phyloP scores from a whole-genome alignment of 768 basidiomycete genomes.

The Serendipita sp. region DNA sequence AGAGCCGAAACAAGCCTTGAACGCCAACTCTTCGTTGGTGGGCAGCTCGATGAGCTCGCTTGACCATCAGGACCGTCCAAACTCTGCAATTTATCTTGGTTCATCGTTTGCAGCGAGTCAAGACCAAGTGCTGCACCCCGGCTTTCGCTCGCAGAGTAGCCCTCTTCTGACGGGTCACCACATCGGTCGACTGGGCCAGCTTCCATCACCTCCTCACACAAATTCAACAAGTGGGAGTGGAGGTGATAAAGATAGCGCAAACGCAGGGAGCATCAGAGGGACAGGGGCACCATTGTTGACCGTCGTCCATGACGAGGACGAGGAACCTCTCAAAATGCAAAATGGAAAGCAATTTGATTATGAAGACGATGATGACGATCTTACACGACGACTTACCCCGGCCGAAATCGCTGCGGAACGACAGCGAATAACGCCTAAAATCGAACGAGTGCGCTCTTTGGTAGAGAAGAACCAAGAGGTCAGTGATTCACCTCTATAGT shows the following conservation, averaged over 20 bases:
- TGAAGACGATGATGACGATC: neutral
- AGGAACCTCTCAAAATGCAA: neutral
- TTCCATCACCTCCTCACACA: slow-evolving; percentile 4
- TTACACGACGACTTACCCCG: slow-evolving; percentile 1
- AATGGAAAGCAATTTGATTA: neutral
- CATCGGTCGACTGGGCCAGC: neutral
- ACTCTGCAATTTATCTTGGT: slow-evolving; percentile 6
- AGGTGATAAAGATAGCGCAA: neutral
- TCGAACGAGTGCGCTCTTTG: neutral
- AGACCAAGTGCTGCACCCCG: neutral
- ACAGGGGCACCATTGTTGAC: neutral
- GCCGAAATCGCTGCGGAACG: neutral
- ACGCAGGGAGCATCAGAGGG: neutral
- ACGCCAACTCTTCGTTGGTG: neutral
- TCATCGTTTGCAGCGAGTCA: neutral
- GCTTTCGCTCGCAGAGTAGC: neutral
- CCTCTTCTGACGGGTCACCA: neutral
- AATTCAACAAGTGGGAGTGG: neutral
- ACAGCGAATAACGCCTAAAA: neutral
- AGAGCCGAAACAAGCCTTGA: too few species aligned
- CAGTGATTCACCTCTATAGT: neutral
- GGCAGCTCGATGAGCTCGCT: slow-evolving; percentile 5
- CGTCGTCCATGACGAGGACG: slow-evolving; percentile 2
- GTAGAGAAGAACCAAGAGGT: neutral
- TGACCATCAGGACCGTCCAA: neutral